phyloP scores from a whole-genome alignment of 371 early-diverging fungal species.

The Sporodiniella umbellata region DNA sequence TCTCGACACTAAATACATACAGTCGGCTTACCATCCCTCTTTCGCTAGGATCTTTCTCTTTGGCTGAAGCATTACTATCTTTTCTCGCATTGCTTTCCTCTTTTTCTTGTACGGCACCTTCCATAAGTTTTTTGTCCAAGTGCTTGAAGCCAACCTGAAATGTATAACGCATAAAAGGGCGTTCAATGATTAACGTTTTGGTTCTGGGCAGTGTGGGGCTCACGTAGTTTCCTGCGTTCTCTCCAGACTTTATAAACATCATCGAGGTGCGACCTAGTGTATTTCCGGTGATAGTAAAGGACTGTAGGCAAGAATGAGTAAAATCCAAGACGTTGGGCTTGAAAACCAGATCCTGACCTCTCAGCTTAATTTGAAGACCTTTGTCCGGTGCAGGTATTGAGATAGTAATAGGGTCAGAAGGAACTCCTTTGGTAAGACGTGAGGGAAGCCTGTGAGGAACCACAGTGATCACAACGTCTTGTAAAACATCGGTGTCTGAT shows the following conservation, averaged over 20 bases:
- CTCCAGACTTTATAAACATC: slow-evolving; percentile 59
- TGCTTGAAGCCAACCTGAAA: slow-evolving; percentile 60
- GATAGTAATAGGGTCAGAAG: slow-evolving; percentile 59
- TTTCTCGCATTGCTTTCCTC: background rate
- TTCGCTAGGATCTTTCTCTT: slow-evolving; percentile 13
- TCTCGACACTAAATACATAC: slow-evolving; percentile 57
- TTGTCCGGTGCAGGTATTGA: slow-evolving; percentile 60
- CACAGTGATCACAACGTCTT: slow-evolving; percentile 38
- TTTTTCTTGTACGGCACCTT: slow-evolving; percentile 1
- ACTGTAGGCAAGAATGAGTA: slow-evolving; percentile 48
- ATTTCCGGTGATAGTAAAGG: slow-evolving; percentile 61
- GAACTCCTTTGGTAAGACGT: slow-evolving; percentile 54
- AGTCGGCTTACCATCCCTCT: slow-evolving; percentile 39
- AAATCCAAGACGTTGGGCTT: slow-evolving; percentile 63
- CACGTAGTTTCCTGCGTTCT: slow-evolving; percentile 52
- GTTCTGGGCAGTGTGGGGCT: slow-evolving; percentile 54
- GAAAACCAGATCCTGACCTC: slow-evolving; percentile 58
- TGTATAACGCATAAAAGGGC: slow-evolving; percentile 66
- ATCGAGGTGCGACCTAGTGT: slow-evolving; percentile 65
- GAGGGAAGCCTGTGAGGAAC: slow-evolving; percentile 54
- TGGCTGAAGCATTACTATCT: slow-evolving; percentile 9
- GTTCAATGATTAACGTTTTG: slow-evolving; percentile 62
- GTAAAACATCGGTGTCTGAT: slow-evolving; percentile 7
- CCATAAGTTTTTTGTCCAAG: slow-evolving; percentile 19
- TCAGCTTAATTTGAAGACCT: slow-evolving; percentile 58